phyloP scores from a whole-genome alignment of 2,329 filamentous ascomycete genomes.

The Cryphonectria naterciae region DNA sequence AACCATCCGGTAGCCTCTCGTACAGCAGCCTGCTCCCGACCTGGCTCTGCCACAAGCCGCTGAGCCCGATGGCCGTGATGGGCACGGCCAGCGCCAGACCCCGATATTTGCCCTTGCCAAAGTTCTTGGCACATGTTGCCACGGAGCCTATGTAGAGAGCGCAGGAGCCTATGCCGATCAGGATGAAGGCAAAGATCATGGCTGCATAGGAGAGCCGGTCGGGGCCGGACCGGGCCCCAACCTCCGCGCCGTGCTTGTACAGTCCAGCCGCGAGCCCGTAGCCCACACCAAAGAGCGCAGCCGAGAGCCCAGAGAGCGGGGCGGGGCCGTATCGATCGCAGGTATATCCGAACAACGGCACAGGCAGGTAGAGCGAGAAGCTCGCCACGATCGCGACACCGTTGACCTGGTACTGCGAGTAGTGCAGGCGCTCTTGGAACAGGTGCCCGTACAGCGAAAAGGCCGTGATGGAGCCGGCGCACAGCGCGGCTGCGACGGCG shows the following conservation, averaged over 20 bases:
- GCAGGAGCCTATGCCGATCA: constrained; percentile 81
- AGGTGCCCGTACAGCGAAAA: constrained; percentile 94
- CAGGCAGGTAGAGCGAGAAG: constrained; percentile 88
- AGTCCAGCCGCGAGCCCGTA: constrained; percentile 83
- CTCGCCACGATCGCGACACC: constrained; percentile 85
- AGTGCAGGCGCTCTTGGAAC: constrained; percentile 83
- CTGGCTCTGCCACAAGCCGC: constrained; percentile 95
- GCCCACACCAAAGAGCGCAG: constrained; percentile 74
- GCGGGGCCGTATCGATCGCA: constrained; percentile 88
- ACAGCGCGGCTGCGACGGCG: constrained; percentile 25
- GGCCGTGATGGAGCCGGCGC: constrained; percentile 86
- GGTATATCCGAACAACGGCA: constrained; percentile 84
- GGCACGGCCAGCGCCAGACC: constrained; percentile 88
- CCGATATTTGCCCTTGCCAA: constrained; percentile 84
- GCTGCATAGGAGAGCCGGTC: constrained; percentile 70
- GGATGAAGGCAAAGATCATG: constrained; percentile 85
- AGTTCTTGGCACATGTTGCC: constrained; percentile 98
- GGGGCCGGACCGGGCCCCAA: constrained; percentile 47
- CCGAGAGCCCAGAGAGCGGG: constrained; percentile 73
- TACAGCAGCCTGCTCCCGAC: constrained; percentile 78
- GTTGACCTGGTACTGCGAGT: constrained; percentile 92
- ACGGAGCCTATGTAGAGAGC: constrained; percentile 89
- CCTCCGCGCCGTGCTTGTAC: constrained; percentile 59
- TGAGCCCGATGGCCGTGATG: constrained; percentile 90
- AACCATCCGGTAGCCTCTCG: constrained; percentile 68